phyloP scores from a whole-genome alignment of 306 rosid genomes.

The Vicia faba region DNA sequence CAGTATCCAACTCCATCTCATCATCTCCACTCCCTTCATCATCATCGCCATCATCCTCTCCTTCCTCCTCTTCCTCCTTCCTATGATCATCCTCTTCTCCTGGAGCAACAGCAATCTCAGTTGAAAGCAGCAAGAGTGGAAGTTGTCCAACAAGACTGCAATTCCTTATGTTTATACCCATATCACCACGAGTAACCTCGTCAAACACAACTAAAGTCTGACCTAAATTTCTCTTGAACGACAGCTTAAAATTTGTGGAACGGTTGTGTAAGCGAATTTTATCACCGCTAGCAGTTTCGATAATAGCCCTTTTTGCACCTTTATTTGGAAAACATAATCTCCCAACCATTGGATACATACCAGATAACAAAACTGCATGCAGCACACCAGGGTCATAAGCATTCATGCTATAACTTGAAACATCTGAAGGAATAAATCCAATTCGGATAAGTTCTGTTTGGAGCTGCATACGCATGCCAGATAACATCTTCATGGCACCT shows the following conservation, averaged over 20 bases:
- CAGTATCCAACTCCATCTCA: slow-evolving; percentile 52
- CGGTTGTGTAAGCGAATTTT: slow-evolving; percentile 66
- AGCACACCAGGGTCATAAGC: slow-evolving; percentile 71
- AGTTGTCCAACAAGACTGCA: slow-evolving; percentile 75
- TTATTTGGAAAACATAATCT: slow-evolving; percentile 47
- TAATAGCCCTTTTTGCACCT: slow-evolving; percentile 35
- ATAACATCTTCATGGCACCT: slow-evolving; percentile 67
- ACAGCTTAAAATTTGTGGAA: slow-evolving; percentile 52
- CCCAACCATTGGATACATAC: slow-evolving; percentile 93
- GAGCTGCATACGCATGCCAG: slow-evolving; percentile 82
- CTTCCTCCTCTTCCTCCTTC: slow-evolving; percentile 16
- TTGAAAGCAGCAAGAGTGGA: slow-evolving; percentile 71
- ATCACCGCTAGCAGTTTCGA: slow-evolving; percentile 61
- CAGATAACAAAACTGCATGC: slow-evolving; percentile 77
- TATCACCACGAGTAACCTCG: slow-evolving; percentile 78
- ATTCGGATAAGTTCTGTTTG: slow-evolving; percentile 62
- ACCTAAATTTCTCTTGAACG: slow-evolving; percentile 23
- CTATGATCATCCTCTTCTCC: slow-evolving; percentile 15
- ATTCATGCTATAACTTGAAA: slow-evolving; percentile 62
- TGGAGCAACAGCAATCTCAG: slow-evolving; percentile 89
- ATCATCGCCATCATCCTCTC: slow-evolving; percentile 27
- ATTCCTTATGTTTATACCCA: slow-evolving; percentile 62
- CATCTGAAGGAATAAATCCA: slow-evolving; percentile 63
- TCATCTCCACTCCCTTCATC: slow-evolving; percentile 60
- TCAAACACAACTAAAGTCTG: slow-evolving; percentile 61